These are phyloP conservation scores for Globisporangium cystogenes DNA, from an alignment of 352 stramenopile genomes.

Conservation along the genomic window DNA sequence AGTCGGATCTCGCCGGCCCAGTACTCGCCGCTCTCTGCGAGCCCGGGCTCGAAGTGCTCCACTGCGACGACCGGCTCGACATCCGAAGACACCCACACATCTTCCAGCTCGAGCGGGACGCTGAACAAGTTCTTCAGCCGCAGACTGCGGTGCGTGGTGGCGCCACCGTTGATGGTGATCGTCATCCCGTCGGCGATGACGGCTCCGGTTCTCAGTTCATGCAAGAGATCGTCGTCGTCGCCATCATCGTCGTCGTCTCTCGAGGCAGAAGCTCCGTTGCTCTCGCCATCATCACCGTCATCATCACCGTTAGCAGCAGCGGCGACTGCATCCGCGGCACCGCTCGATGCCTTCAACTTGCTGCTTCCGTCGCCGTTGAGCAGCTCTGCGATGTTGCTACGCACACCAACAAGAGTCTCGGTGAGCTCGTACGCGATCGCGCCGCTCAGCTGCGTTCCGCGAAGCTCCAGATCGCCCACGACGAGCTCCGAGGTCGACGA, in stretches of 20 bases:
- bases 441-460: conserved; percentile 20
- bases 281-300: background rate
- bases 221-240: background rate
- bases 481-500: conserved; percentile 9
- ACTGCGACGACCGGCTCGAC: conserved; percentile 19
- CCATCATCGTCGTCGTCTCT: background rate
- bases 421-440: conserved; percentile 19
- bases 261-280: too few relatives aligned
- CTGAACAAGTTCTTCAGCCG: conserved; percentile 33
- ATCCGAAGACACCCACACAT: conserved; percentile 23
- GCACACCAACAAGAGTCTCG: conserved; percentile 24
- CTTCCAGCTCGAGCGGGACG: conserved; percentile 31
- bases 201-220: background rate
- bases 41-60: conserved; percentile 19
- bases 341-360: background rate
- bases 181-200: conserved; percentile 2
- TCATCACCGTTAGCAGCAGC: conserved; percentile 4
- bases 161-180: conserved; percentile 10
- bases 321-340: too few relatives aligned
- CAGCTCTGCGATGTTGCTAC: background rate
- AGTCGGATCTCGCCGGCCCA: conserved; percentile 27
- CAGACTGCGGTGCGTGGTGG: conserved; percentile 1
- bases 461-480: conserved; percentile 17
- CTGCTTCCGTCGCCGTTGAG: background rate
- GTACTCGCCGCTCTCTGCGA: conserved; percentile 14